A percentile compares a stretch with the other conserved stretches of the same genome.
Evolutionary conservation across 306 rosid genomes (phyloP).

Genomic region (Psophocarpus tetragonolobus): DNA sequence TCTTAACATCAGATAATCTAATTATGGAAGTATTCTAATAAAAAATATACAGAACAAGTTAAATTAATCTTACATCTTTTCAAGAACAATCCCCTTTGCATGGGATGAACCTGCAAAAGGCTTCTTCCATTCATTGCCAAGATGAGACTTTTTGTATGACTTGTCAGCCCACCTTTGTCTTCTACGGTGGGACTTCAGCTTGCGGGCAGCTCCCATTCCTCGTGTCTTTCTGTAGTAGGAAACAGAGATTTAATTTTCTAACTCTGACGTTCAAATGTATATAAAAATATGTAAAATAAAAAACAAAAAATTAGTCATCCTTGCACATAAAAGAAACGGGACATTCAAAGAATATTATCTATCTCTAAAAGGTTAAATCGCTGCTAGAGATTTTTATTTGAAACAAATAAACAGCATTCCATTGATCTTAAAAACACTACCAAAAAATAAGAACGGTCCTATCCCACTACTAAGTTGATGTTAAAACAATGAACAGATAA

Average conservation of each 20-base stretch:
- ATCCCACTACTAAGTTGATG: neutral
- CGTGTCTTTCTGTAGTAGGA: constrained; percentile 56
- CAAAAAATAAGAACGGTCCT: neutral
- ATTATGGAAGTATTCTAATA: neutral
- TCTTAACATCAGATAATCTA: neutral
- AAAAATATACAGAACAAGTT: too few relatives aligned
- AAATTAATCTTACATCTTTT: constrained; percentile 61
- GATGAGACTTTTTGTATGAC: constrained; percentile 72
- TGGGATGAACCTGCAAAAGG: constrained; percentile 91
- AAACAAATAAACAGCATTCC: neutral
- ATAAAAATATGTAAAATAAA: too few relatives aligned
- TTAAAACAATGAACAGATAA: neutral
- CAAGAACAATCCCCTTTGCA: constrained; percentile 83
- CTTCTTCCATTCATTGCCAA: constrained; percentile 85
- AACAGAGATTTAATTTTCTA: neutral
- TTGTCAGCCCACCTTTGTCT: constrained; percentile 75
- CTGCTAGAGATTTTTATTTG: neutral
- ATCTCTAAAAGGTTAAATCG: neutral
- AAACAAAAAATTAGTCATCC: too few relatives aligned
- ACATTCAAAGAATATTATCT: neutral
- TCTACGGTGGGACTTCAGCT: constrained; percentile 64
- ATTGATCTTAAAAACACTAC: neutral
- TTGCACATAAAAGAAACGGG: neutral
- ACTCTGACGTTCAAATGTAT: neutral
- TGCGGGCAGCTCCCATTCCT: constrained; percentile 81